Evolutionary conservation across 139 green algal genomes (phyloP).

Genomic region (Asterochloris sp.): DNA sequence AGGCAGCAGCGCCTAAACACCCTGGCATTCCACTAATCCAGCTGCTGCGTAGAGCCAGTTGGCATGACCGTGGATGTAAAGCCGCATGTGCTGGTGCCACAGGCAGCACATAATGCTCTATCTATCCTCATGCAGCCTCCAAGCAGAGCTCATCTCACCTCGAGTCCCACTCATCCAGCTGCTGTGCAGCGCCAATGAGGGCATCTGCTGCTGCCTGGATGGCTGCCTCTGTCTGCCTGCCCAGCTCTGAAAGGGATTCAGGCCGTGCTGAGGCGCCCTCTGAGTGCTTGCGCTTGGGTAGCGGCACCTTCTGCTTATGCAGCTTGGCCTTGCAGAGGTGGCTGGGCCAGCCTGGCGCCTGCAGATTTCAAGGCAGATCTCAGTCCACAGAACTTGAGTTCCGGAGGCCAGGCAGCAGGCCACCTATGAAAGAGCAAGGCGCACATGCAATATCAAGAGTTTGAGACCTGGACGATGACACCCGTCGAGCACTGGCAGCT

Average conservation of each 20-base stretch:
- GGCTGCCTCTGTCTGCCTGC: background rate
- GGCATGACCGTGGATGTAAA: too few relatives aligned
- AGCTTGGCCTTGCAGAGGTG: background rate
- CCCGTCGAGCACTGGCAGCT: too few relatives aligned
- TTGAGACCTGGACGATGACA: too few relatives aligned
- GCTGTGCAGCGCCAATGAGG: conserved; percentile 30
- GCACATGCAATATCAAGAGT: too few relatives aligned
- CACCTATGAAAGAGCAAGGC: too few relatives aligned
- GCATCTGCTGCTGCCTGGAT: conserved; percentile 31
- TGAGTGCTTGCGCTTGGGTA: conserved; percentile 7
- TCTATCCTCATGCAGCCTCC: too few relatives aligned
- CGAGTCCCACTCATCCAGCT: conserved; percentile 58
- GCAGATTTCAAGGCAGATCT: background rate
- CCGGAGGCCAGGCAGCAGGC: background rate
- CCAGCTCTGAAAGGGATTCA: background rate
- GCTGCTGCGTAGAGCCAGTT: too few relatives aligned
- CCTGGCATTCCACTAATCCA: too few relatives aligned
- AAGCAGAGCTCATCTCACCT: conserved; percentile 22
- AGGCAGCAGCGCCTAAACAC: too few relatives aligned
- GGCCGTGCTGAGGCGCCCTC: background rate
- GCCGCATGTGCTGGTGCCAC: too few relatives aligned
- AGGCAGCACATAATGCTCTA: too few relatives aligned
- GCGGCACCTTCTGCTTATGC: conserved; percentile 16
- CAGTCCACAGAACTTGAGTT: background rate
- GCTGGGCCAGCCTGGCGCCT: conserved; percentile 27